Evolutionary conservation across 2,329 filamentous ascomycete genomes (phyloP).

Genomic region (Coccinonectria pachysandricola): DNA sequence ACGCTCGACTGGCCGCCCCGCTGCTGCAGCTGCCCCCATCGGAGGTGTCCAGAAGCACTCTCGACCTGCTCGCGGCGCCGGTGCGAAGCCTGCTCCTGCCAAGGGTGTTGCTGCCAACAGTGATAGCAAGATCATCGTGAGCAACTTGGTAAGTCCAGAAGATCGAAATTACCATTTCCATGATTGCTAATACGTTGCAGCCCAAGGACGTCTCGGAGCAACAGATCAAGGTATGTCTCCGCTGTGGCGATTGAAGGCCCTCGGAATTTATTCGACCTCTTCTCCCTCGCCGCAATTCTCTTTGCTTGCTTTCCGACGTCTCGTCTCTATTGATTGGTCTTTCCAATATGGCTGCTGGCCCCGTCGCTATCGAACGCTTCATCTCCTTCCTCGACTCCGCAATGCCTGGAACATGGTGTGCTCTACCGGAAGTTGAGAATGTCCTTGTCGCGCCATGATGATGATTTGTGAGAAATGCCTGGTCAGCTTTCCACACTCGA

Average conservation of each 20-base stretch:
- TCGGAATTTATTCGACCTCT: conserved; percentile 60
- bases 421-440: conserved; percentile 47
- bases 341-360: conserved; percentile 9
- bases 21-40: conserved; percentile 56
- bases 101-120: conserved; percentile 51
- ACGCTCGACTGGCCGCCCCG: conserved; percentile 39
- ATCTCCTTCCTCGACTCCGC: conserved; percentile 23
- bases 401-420: conserved; percentile 21
- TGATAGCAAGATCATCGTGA: conserved; percentile 96
- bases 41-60: conserved; percentile 79
- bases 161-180: too few relatives aligned
- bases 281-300: conserved; percentile 29
- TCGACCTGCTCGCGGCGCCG: conserved; percentile 47
- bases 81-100: conserved; percentile 52
- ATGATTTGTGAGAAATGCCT: conserved; percentile 34
- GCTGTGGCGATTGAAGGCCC: conserved; percentile 58
- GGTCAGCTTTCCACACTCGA: conserved; percentile 36
- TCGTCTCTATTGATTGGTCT: conserved; percentile 12
- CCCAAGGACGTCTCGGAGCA: conserved; percentile 91
- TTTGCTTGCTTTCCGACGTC: conserved; percentile 23
- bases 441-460: conserved; percentile 39
- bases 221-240: conserved; percentile 99
- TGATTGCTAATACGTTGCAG: conserved; percentile 45
- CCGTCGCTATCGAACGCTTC: conserved; percentile 18
- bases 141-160: conserved; percentile 93